Percentiles rank a stretch among this genome's conserved stretches.
phyloP scores from a whole-genome alignment of 2,329 filamentous ascomycete species.

The Aureobasidium sp. region DNA sequence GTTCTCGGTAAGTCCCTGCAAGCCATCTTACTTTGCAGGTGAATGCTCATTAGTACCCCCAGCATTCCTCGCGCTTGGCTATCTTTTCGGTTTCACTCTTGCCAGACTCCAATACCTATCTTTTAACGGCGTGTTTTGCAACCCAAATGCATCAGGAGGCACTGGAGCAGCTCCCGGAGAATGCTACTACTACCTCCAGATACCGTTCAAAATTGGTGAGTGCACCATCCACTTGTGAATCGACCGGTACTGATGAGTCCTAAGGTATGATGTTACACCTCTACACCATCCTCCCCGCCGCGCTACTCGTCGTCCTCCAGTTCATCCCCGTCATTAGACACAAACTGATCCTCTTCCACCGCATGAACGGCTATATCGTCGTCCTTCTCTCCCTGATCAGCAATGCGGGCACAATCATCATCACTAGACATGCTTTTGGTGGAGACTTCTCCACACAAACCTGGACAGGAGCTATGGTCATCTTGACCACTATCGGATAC shows the following conservation, averaged over 20 bases:
- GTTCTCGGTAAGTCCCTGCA: slow-evolving; percentile 32
- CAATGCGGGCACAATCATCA: slow-evolving; percentile 45
- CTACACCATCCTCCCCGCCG: slow-evolving; percentile 29
- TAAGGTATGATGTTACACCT: slow-evolving; percentile 40
- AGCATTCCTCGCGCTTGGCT: slow-evolving; percentile 36
- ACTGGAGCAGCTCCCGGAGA: slow-evolving; percentile 31
- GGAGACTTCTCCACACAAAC: slow-evolving; percentile 45
- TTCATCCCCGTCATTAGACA: slow-evolving; percentile 38
- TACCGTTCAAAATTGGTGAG: neutral
- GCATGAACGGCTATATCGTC: slow-evolving; percentile 51
- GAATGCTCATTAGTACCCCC: slow-evolving; percentile 12
- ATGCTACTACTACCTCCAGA: slow-evolving; percentile 31
- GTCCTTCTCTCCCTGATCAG: slow-evolving; percentile 39
- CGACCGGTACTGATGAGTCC: too few species aligned
- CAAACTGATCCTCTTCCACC: slow-evolving; percentile 46
- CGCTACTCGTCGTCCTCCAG: slow-evolving; percentile 32
- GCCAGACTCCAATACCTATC: slow-evolving; percentile 42
- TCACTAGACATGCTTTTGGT: slow-evolving; percentile 44
- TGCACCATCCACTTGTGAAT: too few species aligned
- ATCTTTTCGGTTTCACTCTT: slow-evolving; percentile 41
- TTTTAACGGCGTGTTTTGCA: slow-evolving; percentile 25
- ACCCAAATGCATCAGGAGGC: slow-evolving; percentile 10
- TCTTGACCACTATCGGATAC: slow-evolving; percentile 38
- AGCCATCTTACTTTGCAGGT: neutral
- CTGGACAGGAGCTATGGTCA: slow-evolving; percentile 34